Conservation (phyloP, 768 basidiomycete species). For the Pulveroboletus sp. region DNA sequence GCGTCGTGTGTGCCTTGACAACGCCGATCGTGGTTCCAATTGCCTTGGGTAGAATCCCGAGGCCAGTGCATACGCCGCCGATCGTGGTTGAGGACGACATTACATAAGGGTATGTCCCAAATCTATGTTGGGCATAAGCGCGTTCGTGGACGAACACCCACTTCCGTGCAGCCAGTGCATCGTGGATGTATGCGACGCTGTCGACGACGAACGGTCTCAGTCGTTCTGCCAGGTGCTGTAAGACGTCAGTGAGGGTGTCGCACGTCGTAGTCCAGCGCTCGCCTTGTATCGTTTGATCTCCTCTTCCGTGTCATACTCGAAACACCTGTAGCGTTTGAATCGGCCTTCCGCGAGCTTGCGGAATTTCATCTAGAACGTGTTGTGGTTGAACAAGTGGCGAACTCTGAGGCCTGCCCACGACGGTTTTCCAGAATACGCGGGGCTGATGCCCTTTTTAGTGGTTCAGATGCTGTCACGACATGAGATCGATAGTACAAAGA, state of each 20-base stretch:
- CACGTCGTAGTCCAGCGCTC: conserved; percentile 5
- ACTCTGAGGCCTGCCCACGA: conserved; percentile 97
- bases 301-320: conserved; percentile 97
- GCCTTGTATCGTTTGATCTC: conserved; percentile 94
- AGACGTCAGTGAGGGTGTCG: not conserved
- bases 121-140: conserved; percentile 97
- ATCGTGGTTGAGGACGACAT: no score
- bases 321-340: conserved; percentile 96
- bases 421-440: conserved; percentile 96
- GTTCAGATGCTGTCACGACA: conserved; percentile 76
- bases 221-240: conserved; percentile 74
- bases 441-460: conserved; percentile 97
- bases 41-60: conserved; percentile 90
- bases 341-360: conserved; percentile 92
- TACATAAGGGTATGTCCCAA: no score
- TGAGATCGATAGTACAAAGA: not conserved
- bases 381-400: conserved; percentile 90
- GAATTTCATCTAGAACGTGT: conserved; percentile 86
- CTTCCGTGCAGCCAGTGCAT: conserved; percentile 71
- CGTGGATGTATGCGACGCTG: conserved; percentile 80
- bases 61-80: conserved; percentile 94
- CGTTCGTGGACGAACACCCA: conserved; percentile 93
- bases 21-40: conserved; percentile 91
- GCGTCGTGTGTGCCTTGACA: conserved; percentile 96
- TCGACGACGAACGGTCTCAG: conserved; percentile 89